Base-by-base conservation (phyloP, 169 alveolate genomes). In the Amoebophrya sp. region DNA sequence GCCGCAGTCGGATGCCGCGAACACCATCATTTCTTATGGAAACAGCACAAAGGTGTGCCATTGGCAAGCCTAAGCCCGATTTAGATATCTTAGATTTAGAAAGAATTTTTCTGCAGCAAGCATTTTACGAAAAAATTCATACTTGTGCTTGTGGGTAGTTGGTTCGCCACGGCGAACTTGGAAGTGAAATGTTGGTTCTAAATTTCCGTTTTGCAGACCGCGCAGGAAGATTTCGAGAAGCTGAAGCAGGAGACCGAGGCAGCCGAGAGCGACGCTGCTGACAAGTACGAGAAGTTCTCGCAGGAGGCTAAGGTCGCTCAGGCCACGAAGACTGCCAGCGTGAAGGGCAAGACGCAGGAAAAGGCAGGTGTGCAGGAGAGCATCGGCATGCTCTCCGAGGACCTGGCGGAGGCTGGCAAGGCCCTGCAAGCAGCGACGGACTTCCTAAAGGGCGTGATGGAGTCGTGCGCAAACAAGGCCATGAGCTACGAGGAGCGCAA, bases 341-440 rank as follows among this genome's bases (percentile, higher is more conserved):
- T 65, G 83, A 65, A 65, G 83, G 83, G 83, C 83, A 65, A 65
- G 83, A 65, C 83, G 83, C 83, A 65, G 83, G 83, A 65, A 36
- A 65, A 65, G 83, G 83, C 83, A 0, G 83, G 83, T 36, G 83
- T 65, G 83, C 18, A 65, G 33, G 83, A 65, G 83, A 65, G 83
- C 83, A 65, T 65, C 83, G 83, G 83, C 83, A 65, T 65, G 83
- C 18, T 65, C 38, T 65, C 83, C 83, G 83, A 65, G 83, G 83
- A 65, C 26, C 26, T 65, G 2, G 26, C 83, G 33, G 83, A 65
- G 83, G 83, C 83, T 0, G 26, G n/a, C 83, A 65, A 65, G 83
- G 83, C 83, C 33, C 83, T 65, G 83, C 83, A 65, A 36, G 83
- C 83, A 18, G 83, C 83, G 33, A 65, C 83, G 36, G 83, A 65